Evolutionary conservation across 148 eudicot genomes (phyloP).

Genomic region (Vaccinium myrtillus): DNA sequence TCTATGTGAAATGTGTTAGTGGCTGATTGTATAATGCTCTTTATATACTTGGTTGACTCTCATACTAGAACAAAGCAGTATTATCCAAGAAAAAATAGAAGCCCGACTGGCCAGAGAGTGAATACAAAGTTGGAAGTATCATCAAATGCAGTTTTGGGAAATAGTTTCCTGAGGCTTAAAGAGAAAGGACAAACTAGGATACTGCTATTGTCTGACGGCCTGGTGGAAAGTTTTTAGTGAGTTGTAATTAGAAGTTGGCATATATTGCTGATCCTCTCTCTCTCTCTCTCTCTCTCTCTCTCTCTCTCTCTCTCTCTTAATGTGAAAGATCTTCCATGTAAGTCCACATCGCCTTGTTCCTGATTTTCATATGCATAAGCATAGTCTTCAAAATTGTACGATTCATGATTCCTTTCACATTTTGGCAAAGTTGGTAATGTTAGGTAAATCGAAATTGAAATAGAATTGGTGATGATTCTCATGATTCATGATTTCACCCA

Average conservation of each 20-base stretch:
- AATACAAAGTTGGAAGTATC: background rate
- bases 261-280: background rate
- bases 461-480: background rate
- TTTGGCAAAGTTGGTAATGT: background rate
- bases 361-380: background rate
- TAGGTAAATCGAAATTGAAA: background rate
- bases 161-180: background rate
- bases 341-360: too few species aligned
- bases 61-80: background rate
- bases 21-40: slow-evolving; percentile 6
- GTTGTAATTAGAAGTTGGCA: background rate
- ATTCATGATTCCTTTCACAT: background rate
- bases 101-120: background rate
- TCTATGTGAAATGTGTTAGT: slow-evolving; percentile 18
- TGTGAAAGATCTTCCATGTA: too few species aligned
- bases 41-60: background rate
- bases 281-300: background rate
- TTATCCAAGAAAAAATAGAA: background rate
- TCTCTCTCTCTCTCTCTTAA: background rate
- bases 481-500: background rate
- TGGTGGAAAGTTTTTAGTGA: background rate
- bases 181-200: background rate
- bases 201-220: background rate
- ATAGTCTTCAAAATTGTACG: background rate
- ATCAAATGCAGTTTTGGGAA: background rate